Percentiles rank a stretch among this genome's conserved stretches.
Evolutionary conservation across 805 yeast species (phyloP).

Genomic region (Lipomyces japonicus): DNA sequence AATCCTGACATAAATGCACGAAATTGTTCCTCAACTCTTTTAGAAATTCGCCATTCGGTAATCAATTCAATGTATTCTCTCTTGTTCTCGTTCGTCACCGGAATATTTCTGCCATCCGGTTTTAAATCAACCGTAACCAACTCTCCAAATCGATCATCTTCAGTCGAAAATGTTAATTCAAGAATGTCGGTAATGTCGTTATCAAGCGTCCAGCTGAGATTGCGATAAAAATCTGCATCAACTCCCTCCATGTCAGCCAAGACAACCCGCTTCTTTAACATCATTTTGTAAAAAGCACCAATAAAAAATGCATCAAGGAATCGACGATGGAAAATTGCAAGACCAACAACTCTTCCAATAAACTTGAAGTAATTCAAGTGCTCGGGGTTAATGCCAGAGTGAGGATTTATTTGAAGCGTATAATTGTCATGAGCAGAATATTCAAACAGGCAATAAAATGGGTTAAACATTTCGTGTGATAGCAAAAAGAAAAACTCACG

Average conservation of each 20-base stretch:
- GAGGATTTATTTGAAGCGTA: slow-evolving; percentile 96
- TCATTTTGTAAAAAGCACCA: slow-evolving; percentile 97
- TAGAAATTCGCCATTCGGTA: slow-evolving; percentile 92
- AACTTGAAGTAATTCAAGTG: slow-evolving; percentile 96
- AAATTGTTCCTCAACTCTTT: slow-evolving; percentile 92
- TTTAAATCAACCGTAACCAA: slow-evolving; percentile 84
- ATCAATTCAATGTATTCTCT: slow-evolving; percentile 91
- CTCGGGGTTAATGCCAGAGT: slow-evolving; percentile 95
- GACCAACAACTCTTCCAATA: slow-evolving; percentile 96
- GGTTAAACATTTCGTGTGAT: slow-evolving; percentile 98
- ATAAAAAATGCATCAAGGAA: slow-evolving; percentile 97
- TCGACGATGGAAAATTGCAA: slow-evolving; percentile 97
- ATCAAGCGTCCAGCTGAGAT: slow-evolving; percentile 92
- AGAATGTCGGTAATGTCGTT: slow-evolving; percentile 86
- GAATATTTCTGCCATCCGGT: slow-evolving; percentile 80
- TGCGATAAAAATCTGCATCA: slow-evolving; percentile 93
- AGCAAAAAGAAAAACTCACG: slow-evolving; percentile 94
- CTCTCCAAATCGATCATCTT: slow-evolving; percentile 94
- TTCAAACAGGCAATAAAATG: slow-evolving; percentile 94
- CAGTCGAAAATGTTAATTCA: slow-evolving; percentile 79
- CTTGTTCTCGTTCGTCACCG: slow-evolving; percentile 91
- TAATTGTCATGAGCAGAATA: slow-evolving; percentile 97
- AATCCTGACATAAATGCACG: slow-evolving; percentile 96
- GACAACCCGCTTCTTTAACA: slow-evolving; percentile 89
- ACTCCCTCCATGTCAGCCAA: slow-evolving; percentile 98